These are phyloP conservation scores for Reticulascus tulasneorum DNA, from an alignment of 2,329 filamentous ascomycete genomes.

Conservation along the genomic window DNA sequence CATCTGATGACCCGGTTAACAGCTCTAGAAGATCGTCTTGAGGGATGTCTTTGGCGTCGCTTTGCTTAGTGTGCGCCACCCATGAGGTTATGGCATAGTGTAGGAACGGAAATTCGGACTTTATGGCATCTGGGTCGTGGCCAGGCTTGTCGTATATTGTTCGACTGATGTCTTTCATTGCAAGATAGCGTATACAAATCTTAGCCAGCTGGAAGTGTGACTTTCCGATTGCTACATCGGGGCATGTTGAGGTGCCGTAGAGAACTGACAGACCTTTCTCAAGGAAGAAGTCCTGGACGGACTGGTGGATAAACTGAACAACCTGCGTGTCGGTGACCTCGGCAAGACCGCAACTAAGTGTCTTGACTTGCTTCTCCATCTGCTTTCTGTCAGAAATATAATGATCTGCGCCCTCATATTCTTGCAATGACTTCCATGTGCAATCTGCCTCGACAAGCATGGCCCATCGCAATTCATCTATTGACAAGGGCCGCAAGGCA, in stretches of 20 bases:
- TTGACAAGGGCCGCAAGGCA: slow-evolving; percentile 18
- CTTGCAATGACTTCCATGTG: slow-evolving; percentile 14
- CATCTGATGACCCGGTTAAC: no score
- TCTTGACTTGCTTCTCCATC: slow-evolving; percentile 17
- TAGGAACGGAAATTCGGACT: no score
- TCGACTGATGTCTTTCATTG: no score
- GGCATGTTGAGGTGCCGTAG: slow-evolving; percentile 1
- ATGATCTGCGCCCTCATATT: slow-evolving; percentile 14
- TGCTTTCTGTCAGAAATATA: slow-evolving; percentile 12
- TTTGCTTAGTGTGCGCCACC: no score
- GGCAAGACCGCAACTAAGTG: slow-evolving; percentile 25
- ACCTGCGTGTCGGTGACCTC: slow-evolving; percentile 15
- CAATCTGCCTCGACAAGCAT: slow-evolving; percentile 21
- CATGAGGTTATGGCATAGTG: no score
- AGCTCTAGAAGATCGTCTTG: no score
- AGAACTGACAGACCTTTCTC: slow-evolving; percentile 16
- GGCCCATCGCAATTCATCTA: slow-evolving; percentile 26
- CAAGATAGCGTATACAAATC: slow-evolving; percentile 20
- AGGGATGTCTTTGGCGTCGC: no score
- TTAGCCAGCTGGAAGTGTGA: slow-evolving; percentile 20
- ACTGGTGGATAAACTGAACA: slow-evolving; percentile 30
- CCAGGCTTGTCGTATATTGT: no score
- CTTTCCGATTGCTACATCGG: slow-evolving; percentile 6
- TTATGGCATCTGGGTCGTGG: no score
- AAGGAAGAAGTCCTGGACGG: slow-evolving; percentile 28